These are phyloP conservation scores for Ordospora colligata DNA, from an alignment of 371 early-diverging fungal species.

Conservation along the genomic window DNA sequence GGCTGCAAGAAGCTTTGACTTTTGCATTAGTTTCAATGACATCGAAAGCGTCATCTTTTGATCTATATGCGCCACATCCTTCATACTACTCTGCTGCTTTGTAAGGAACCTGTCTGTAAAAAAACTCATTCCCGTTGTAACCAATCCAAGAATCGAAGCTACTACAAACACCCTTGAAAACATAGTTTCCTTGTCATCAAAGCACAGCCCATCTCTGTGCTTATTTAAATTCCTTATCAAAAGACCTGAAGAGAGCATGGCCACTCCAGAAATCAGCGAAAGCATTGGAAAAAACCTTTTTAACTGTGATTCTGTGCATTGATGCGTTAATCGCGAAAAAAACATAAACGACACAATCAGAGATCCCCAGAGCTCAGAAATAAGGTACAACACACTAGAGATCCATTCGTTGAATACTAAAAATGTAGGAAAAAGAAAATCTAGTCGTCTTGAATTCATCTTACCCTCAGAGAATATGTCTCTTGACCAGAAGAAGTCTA, in stretches of 20 bases:
- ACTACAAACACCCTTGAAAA: not conserved
- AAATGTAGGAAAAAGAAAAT: constrained; percentile 10
- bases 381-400: constrained; percentile 46
- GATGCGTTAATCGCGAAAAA: constrained; percentile 50
- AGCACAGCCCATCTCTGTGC: not conserved
- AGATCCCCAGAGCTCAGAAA: constrained; percentile 55
- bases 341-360: constrained; percentile 52
- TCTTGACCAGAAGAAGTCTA: constrained; percentile 10
- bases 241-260: not conserved
- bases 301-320: constrained; percentile 39
- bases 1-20: not conserved
- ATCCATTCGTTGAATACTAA: constrained; percentile 53
- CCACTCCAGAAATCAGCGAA: not conserved
- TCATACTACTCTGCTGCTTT: not conserved
- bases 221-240: not conserved
- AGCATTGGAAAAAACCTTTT: not conserved
- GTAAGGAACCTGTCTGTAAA: not conserved
- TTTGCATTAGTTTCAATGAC: not conserved
- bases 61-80: not conserved
- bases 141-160: not conserved
- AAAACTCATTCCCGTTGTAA: not conserved
- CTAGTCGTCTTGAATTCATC: constrained; percentile 2
- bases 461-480: constrained; percentile 34
- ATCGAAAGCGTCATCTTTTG: not conserved
- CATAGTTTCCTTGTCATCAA: not conserved